These are phyloP conservation scores for Kalmanozyma brasiliensis DNA, from an alignment of 1,284 basidiomycete genomes.

Conservation along the genomic window DNA sequence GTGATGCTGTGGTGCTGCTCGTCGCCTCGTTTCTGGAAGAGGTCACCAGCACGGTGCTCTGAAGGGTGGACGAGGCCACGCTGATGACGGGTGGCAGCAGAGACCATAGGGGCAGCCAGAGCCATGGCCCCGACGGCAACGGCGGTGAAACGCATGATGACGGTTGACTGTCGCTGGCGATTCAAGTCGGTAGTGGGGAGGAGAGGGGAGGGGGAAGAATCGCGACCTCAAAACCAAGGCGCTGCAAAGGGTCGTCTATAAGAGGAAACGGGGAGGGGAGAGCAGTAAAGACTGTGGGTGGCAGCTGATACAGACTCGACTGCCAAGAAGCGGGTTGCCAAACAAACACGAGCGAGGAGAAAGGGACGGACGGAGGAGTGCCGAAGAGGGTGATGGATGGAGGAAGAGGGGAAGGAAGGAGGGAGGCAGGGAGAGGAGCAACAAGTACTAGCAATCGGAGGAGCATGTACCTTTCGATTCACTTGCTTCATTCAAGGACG, in stretches of 20 bases:
- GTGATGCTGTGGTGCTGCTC: constrained; percentile 35
- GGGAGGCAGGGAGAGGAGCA: background rate
- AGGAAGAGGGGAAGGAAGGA: constrained; percentile 3
- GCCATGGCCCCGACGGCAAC: constrained; percentile 42
- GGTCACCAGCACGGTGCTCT: constrained; percentile 45
- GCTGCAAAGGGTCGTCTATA: constrained; percentile 7
- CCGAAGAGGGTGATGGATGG: constrained; percentile 1
- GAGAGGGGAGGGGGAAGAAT: background rate
- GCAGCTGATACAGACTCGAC: constrained; percentile 16
- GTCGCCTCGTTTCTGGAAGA: constrained; percentile 41
- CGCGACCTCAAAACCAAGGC: background rate
- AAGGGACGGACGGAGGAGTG: constrained; percentile 1
- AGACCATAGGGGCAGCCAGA: constrained; percentile 38
- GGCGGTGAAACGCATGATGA: constrained; percentile 41
- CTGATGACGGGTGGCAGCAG: constrained; percentile 25
- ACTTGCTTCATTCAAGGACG: constrained; percentile 13
- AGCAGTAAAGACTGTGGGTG: constrained; percentile 41
- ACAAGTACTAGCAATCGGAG: background rate
- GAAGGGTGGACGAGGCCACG: constrained; percentile 39
- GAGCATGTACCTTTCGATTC: background rate
- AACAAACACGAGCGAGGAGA: background rate
- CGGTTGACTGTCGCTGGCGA: background rate
- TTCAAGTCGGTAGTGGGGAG: background rate
- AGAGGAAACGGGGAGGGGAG: background rate
- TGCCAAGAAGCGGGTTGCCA: constrained; percentile 14